phyloP scores from a whole-genome alignment of 2,329 filamentous ascomycete genomes.

The Xylaria sp. region DNA sequence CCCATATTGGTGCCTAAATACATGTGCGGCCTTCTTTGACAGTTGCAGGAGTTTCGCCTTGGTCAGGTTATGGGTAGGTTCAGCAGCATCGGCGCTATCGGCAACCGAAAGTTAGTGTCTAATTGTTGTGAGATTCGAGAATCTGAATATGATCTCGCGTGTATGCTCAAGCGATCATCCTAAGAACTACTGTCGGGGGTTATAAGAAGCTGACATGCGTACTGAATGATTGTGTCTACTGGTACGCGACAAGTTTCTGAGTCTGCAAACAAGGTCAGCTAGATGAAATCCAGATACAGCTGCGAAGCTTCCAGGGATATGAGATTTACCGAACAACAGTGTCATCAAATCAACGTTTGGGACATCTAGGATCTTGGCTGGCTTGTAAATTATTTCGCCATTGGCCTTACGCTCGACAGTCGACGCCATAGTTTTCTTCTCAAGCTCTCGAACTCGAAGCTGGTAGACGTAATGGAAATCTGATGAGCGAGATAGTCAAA shows the following conservation, averaged over 20 bases:
- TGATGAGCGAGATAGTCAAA: background rate
- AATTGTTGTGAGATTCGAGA: background rate
- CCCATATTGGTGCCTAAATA: slow-evolving; percentile 57
- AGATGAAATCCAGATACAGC: background rate
- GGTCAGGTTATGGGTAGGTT: slow-evolving; percentile 65
- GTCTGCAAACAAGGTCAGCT: slow-evolving; percentile 47
- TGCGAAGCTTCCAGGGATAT: background rate
- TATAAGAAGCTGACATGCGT: background rate
- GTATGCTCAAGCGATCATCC: background rate
- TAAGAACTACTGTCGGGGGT: background rate
- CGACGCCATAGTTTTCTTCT: slow-evolving; percentile 44
- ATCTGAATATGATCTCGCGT: background rate
- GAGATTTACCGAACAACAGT: slow-evolving; percentile 55
- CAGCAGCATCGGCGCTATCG: slow-evolving; percentile 60
- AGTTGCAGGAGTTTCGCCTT: slow-evolving; percentile 61
- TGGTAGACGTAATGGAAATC: background rate
- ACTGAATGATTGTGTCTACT: slow-evolving; percentile 64
- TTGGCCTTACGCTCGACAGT: slow-evolving; percentile 46
- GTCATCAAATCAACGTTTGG: slow-evolving; percentile 58
- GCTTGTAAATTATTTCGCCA: slow-evolving; percentile 54
- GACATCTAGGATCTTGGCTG: slow-evolving; percentile 48
- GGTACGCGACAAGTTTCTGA: slow-evolving; percentile 50
- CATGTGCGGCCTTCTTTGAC: slow-evolving; percentile 64
- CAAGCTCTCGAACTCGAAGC: background rate
- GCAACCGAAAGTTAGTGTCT: slow-evolving; percentile 5